Evolutionary conservation across 139 green algal genomes (phyloP).

Genomic region (Nannochloris sp.): DNA sequence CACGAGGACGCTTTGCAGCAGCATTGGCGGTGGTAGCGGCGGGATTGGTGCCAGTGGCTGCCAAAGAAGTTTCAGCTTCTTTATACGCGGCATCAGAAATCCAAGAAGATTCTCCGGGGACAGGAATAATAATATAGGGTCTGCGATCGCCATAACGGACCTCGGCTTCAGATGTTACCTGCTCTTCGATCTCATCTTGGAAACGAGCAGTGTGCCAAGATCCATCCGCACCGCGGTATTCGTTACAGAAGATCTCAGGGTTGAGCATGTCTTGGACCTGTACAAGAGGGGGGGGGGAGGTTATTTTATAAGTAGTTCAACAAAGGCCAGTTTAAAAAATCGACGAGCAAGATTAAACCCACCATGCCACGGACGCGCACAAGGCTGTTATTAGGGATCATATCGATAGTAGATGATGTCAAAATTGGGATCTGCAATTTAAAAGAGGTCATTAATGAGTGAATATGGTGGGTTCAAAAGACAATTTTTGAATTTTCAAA

Average conservation of each 20-base stretch:
- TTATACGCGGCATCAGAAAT: not conserved
- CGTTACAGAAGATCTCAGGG: conserved; percentile 58
- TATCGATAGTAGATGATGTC: conserved; percentile 21
- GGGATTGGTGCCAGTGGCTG: not conserved
- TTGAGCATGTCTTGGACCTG: conserved; percentile 67
- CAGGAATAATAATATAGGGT: conserved; percentile 23
- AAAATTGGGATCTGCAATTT: conserved; percentile 42
- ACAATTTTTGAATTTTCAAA: conserved; percentile 5
- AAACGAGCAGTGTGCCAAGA: conserved; percentile 38
- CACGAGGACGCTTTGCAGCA: conserved; percentile 12
- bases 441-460: not conserved
- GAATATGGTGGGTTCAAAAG: not conserved
- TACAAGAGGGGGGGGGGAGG: not conserved
- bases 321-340: not conserved
- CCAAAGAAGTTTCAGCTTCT: conserved; percentile 6
- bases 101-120: conserved; percentile 38
- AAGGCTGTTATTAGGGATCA: conserved; percentile 41
- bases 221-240: conserved; percentile 25
- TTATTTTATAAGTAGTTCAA: not conserved
- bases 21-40: not conserved
- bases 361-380: conserved; percentile 64
- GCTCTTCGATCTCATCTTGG: conserved; percentile 11
- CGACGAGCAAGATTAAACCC: not conserved
- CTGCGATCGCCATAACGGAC: conserved; percentile 16
- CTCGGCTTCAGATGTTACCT: not conserved